Percentiles rank a stretch among this genome's conserved stretches.
phyloP scores from a whole-genome alignment of 2,329 filamentous ascomycete species.

The Cercospora zeina region DNA sequence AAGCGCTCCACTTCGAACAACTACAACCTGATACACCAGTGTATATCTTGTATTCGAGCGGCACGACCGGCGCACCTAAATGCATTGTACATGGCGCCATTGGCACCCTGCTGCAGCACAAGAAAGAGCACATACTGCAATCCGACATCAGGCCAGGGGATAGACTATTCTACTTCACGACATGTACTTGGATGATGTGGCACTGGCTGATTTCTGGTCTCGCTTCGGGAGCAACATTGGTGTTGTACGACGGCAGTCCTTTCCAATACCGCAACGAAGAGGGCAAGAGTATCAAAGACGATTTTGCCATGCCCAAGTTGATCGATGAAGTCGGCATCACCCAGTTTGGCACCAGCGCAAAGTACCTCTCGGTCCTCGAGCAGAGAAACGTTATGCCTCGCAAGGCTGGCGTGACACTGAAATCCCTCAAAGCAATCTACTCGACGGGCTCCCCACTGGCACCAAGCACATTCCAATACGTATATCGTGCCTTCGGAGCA shows the following conservation, averaged over 20 bases:
- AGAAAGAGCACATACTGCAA: conserved; percentile 91
- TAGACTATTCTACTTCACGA: conserved; percentile 88
- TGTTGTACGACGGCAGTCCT: conserved; percentile 90
- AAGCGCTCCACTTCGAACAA: conserved; percentile 63
- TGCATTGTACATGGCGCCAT: conserved; percentile 91
- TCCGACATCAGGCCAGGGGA: conserved; percentile 73
- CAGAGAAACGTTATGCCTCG: conserved; percentile 67
- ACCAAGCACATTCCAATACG: conserved; percentile 87
- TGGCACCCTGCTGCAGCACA: conserved; percentile 91
- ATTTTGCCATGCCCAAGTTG: conserved; percentile 78
- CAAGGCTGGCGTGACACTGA: conserved; percentile 57
- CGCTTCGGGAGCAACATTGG: conserved; percentile 75
- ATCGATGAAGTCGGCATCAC: conserved; percentile 80
- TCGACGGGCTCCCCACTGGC: conserved; percentile 90
- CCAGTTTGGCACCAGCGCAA: conserved; percentile 92
- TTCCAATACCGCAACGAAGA: conserved; percentile 58
- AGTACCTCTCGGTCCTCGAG: conserved; percentile 88
- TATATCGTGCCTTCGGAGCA: conserved; percentile 81
- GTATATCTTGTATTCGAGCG: conserved; percentile 90
- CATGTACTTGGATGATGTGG: conserved; percentile 99
- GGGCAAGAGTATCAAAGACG: conserved; percentile 60
- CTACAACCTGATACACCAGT: conserved; percentile 83
- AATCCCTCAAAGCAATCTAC: conserved; percentile 77
- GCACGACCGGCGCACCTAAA: conserved; percentile 84
- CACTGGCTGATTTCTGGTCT: conserved; percentile 91